A percentile compares a stretch with the other conserved stretches of the same genome.
Conservation (phyloP, 441 rosid genomes). For the Breynia disticha region DNA sequence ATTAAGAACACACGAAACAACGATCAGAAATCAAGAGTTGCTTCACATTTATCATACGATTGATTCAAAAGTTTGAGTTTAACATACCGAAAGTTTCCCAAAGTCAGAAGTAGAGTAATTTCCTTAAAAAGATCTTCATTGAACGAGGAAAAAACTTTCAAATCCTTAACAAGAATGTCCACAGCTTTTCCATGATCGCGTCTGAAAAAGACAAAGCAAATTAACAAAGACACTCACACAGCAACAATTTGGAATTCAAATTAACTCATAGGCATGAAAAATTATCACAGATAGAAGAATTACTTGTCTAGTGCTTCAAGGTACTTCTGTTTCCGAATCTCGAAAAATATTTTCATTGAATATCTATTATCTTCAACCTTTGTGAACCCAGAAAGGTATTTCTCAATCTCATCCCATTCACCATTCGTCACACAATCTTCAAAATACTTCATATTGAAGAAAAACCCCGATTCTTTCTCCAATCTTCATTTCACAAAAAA, state of each 20-base stretch:
- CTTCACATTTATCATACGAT: no score
- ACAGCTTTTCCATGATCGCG: constrained; percentile 45
- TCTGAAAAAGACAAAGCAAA: constrained; percentile 19
- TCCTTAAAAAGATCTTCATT: constrained; percentile 57
- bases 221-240: background rate
- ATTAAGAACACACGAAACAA: no score
- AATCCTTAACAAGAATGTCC: constrained; percentile 41
- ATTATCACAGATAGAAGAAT: constrained; percentile 6
- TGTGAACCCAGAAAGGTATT: constrained; percentile 74
- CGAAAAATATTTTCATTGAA: constrained; percentile 81
- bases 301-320: constrained; percentile 83
- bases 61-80: constrained; percentile 5
- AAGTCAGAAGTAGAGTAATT: constrained; percentile 39
- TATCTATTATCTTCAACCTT: constrained; percentile 82
- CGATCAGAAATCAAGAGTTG: no score
- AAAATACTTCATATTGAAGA: constrained; percentile 80
- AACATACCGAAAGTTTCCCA: constrained; percentile 42
- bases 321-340: constrained; percentile 84
- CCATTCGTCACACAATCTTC: constrained; percentile 69
- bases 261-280: background rate
- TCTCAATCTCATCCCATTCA: constrained; percentile 90
- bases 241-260: background rate
- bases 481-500: constrained; percentile 18
- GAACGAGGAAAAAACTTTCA: constrained; percentile 40
- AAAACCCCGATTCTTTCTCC: constrained; percentile 83